Percentiles rank a stretch among this genome's conserved stretches.
phyloP scores from a whole-genome alignment of 805 yeast species.

The Candida jianshihensis region DNA sequence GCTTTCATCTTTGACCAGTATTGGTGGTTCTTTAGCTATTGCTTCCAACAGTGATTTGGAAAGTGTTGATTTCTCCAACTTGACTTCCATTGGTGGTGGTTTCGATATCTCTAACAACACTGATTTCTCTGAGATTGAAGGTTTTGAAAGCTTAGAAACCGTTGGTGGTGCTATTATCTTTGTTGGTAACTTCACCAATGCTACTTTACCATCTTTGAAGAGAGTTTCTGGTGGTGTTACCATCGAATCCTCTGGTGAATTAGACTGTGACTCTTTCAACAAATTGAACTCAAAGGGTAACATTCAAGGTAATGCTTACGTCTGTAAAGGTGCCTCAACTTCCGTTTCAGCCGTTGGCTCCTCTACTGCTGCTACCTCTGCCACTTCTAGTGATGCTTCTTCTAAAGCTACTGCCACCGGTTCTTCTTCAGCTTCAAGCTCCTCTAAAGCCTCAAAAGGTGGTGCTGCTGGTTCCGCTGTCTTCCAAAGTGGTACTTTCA shows the following conservation, averaged over 20 bases:
- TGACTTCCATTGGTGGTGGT: conserved; percentile 86
- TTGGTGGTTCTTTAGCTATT: conserved; percentile 81
- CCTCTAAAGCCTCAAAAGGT: too few relatives aligned
- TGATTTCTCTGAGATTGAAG: conserved; percentile 53
- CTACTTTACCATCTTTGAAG: conserved; percentile 64
- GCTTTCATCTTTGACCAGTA: conserved; percentile 44
- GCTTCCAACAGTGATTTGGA: conserved; percentile 68
- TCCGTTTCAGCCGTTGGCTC: conserved; percentile 37
- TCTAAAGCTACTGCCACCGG: conserved; percentile 17
- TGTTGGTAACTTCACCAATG: conserved; percentile 74
- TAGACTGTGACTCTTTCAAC: conserved; percentile 77
- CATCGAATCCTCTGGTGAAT: conserved; percentile 68
- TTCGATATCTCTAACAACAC: conserved; percentile 84
- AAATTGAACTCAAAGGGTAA: conserved; percentile 67
- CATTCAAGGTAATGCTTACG: conserved; percentile 85
- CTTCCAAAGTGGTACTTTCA: conserved; percentile 40
- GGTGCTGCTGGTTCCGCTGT: conserved; percentile 33
- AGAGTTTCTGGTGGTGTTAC: conserved; percentile 90
- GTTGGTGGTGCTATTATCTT: conserved; percentile 87
- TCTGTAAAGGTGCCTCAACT: conserved; percentile 58
- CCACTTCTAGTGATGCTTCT: conserved; percentile 25
- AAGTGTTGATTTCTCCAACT: conserved; percentile 58
- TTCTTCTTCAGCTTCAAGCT: conserved; percentile 18
- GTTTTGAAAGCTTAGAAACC: conserved; percentile 65
- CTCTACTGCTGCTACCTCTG: conserved; percentile 23